Evolutionary conservation across 2,329 filamentous ascomycete species (phyloP), one percentile per base, ranked within the genome.

Genomic region (Paraphaeosphaeria minitans): DNA sequence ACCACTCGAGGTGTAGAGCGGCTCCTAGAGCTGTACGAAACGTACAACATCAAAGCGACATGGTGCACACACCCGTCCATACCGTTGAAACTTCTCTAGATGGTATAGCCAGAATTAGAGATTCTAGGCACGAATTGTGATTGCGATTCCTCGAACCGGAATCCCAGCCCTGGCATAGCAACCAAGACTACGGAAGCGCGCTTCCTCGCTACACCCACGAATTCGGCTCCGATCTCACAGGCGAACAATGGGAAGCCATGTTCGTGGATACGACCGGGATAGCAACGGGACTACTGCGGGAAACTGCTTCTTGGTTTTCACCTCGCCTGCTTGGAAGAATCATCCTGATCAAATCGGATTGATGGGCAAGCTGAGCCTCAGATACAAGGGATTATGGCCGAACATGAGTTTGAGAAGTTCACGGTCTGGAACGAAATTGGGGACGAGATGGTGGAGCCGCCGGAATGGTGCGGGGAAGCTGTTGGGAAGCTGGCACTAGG

Each of bases 11-110:
- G 90, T 42, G 86, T 85, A 0, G 82, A 84, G 14, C 85, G 89
- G 1, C 79, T 93, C 0, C 81, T 93, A 27, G 91, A 89, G 66
- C 76, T 93, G 3, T 89, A 91, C 68, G 82, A 86, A 19, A 91
- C 90, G 70, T 88, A 91, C 77, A 82, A 85, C 63, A 91, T 91
- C 75, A 90, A 88, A 73, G 83, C 87, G 1, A 87, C 85, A 14
- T 88, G 84, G 83, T 88, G n/a, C n/a, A 88, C 70, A 87, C 88
- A 59, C 86, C 86, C 0, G 70, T 70, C 0, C 87, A 89, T 68
- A 83, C 81, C 0, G 80, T 89, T 1, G 87, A 89, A 69, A 88
- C 86, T 0, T 89, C 89, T 61, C 87, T 86, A 0, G 85, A 87
- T 66, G 85, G 89, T 68, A 87, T 84, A 65, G 72, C 71, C 14